Base-by-base conservation (phyloP, 2,329 filamentous ascomycete species). In the Xylariaceae sp. region DNA sequence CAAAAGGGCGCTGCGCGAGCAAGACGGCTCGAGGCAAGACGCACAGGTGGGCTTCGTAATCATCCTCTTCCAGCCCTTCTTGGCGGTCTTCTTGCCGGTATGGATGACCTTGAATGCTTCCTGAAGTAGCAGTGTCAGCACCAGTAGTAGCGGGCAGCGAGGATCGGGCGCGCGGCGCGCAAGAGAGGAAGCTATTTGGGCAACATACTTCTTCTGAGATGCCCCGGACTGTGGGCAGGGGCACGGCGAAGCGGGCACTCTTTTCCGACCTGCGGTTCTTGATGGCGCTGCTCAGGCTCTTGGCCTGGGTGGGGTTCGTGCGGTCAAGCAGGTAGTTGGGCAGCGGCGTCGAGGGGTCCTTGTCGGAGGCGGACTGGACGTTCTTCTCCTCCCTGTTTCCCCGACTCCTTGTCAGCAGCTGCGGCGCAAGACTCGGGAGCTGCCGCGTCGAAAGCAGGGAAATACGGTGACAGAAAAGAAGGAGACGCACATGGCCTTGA, bases 221-320 rank as follows among this genome's bases (percentile, higher is more conserved):
- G 44, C 87, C 90, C 53, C 85, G 77, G 28, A 96, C 92, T 66
- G 94, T 95, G 22, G 92, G 92, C 53, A 98, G 61, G 2, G 92
- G 92, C 24, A 96, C 92, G 19, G 75, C 76, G 59, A 95, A 96
- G 57, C 90, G 85, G 32, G 92, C 92, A 5, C 89, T 87, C 73
- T 95, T 94, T 61, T 94, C 93, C 43, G 75, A 75, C 25, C 92
- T 75, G 72, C 94, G 94, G 62, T 95, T 87, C 75, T 96, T 98
- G 67, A 95, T 94, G 34, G 88, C 84, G 39, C 75, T 83, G 38
- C 75, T 82, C 32, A 94, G 69, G 0, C 83, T 83, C 63, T 94
- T 77, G 35, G 72, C 72, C 39, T 60, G 65, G 18, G 64, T 63
- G 9, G 72, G 68, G 55, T 77, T 67, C 33, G 60, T 68, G n/a